Base-by-base conservation (phyloP, 768 basidiomycete species). In the Phylloporus arenicola region DNA sequence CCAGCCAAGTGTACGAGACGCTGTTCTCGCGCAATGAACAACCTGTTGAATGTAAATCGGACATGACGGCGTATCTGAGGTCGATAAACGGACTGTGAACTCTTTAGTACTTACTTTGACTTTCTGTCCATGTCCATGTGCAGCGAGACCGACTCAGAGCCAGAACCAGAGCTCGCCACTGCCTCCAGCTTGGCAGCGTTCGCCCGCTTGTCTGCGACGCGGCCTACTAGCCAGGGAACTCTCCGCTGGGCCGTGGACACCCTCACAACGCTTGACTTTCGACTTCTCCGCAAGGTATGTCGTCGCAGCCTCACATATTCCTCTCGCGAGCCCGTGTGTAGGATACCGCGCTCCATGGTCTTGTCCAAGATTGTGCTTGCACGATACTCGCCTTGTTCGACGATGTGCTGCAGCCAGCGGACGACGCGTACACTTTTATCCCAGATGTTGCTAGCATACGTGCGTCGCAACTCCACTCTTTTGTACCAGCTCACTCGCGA, bases 131-230 rank as follows among this genome's bases (percentile, higher is more conserved):
- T 68, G 69, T 70, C 64, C 45, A 55, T 60, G 25, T 17, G 16
- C 56, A 81, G 76, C 64, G 78, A 80, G 45, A 82, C 82, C 16
- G 84, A 84, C 56, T 76, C 78, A 29, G 81, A 84, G 55, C 73
- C 76, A n/a, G 80, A 76, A 25, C 45, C 57, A 19, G 59, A 59
- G 45, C 42, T 37, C 30, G 3, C 45, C 19, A 22, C 55, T 40
- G 53, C 51, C 45, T 49, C 54, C 35, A 60, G 40, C 45, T 45
- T 63, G 47, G 38, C 50, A 20, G 37, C 53, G 12, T 68, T 63
- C 37, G 63, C 56, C 22, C 52, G 34, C 39, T 33, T 47, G 48
- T 63, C 58, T 25, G 43, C 54, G 33, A 48, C 52, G 6, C 55
- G 31, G 27, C 43, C 27, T 5, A n/a, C n/a, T n/a, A n/a, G 31